These are phyloP conservation scores for Lactifluus pinguis DNA, from an alignment of 768 basidiomycete species.

Conservation along the genomic window DNA sequence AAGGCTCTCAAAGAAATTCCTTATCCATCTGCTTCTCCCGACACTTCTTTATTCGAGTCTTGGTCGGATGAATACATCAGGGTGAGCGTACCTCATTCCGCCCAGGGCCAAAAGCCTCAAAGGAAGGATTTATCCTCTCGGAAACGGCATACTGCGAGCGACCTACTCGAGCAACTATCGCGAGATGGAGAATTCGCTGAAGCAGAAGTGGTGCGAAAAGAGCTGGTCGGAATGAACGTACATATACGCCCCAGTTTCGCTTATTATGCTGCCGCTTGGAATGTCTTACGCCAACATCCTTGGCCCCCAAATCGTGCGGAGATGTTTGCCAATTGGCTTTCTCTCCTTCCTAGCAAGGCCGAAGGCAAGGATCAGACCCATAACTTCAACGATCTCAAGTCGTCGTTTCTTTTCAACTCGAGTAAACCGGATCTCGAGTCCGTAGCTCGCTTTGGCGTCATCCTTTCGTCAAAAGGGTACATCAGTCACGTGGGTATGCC, in stretches of 20 bases:
- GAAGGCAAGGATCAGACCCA: not conserved
- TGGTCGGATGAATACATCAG: constrained; percentile 27
- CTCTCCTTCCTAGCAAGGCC: constrained; percentile 28
- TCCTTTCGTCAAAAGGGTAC: constrained; percentile 42
- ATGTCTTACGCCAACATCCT: constrained; percentile 23
- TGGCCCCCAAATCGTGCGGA: constrained; percentile 19
- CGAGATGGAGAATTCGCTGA: constrained; percentile 24
- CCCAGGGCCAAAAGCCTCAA: not conserved
- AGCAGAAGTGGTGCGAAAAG: constrained; percentile 32
- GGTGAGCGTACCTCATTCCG: not conserved
- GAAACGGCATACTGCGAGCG: constrained; percentile 10
- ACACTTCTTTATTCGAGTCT: constrained; percentile 31
- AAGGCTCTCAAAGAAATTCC: constrained; percentile 29
- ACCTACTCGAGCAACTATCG: constrained; percentile 25
- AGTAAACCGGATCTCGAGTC: constrained; percentile 29
- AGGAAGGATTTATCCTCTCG: not conserved
- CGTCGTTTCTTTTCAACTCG: constrained; percentile 27
- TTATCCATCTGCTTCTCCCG: constrained; percentile 27
- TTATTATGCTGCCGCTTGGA: constrained; percentile 32
- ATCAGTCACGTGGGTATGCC: constrained; percentile 1
- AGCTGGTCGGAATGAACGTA: constrained; percentile 31
- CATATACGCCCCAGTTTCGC: constrained; percentile 29
- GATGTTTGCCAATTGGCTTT: constrained; percentile 35
- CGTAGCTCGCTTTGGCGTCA: constrained; percentile 34
- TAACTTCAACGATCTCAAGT: constrained; percentile 25